These are phyloP conservation scores for Arthroderma uncinatum DNA, from an alignment of 2,329 filamentous ascomycete genomes.

Conservation along the genomic window DNA sequence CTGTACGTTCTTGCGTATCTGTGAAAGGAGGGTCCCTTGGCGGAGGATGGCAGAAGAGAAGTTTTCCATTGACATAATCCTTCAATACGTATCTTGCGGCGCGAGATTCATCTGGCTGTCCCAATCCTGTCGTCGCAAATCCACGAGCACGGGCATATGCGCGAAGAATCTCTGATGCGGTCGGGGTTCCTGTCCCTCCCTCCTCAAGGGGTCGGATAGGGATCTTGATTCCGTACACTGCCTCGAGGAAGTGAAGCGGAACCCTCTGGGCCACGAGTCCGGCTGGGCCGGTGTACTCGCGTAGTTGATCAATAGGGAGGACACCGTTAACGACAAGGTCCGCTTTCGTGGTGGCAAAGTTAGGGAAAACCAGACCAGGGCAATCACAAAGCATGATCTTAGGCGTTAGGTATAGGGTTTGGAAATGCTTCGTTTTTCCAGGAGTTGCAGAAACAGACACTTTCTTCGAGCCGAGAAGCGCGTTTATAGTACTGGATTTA, in stretches of 20 bases:
- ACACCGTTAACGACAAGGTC: conserved; percentile 89
- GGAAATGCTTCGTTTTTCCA: conserved; percentile 98
- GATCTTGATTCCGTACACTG: conserved; percentile 88
- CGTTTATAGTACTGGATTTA: conserved; percentile 98
- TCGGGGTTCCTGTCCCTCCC: conserved; percentile 79
- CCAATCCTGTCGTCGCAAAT: conserved; percentile 78
- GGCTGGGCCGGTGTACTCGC: conserved; percentile 81
- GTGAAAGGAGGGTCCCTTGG: conserved; percentile 48
- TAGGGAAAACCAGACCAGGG: conserved; percentile 78
- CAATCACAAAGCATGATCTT: conserved; percentile 92
- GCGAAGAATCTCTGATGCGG: conserved; percentile 69
- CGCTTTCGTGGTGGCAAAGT: conserved; percentile 17
- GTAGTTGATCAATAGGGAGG: conserved; percentile 88
- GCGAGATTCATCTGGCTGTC: conserved; percentile 85
- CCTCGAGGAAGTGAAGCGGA: conserved; percentile 79
- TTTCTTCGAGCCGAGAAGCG: conserved; percentile 95
- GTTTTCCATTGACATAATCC: conserved; percentile 93
- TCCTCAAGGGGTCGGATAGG: conserved; percentile 70
- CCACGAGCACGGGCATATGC: conserved; percentile 83
- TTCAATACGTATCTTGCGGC: conserved; percentile 85
- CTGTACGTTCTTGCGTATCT: background rate
- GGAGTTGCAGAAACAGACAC: conserved; percentile 95
- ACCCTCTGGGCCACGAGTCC: conserved; percentile 74
- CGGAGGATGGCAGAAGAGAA: conserved; percentile 83
- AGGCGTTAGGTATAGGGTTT: conserved; percentile 88